Evolutionary conservation across 176 grass and related monocot species (phyloP).

Genomic region (Elymus sibiricus): DNA sequence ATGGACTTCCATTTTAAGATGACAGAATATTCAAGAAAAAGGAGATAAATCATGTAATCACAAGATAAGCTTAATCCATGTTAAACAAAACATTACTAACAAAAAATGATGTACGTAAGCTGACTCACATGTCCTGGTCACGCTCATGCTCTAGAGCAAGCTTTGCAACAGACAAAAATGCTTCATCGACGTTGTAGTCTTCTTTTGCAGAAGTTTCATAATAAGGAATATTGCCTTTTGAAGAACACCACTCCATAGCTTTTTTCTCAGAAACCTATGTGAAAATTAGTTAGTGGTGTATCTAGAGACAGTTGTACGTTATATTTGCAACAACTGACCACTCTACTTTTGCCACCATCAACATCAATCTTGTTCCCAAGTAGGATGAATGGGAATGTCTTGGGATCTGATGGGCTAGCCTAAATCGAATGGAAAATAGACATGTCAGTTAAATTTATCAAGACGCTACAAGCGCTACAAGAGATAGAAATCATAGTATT

Average conservation of each 20-base stretch:
- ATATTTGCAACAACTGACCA: slow-evolving; percentile 53
- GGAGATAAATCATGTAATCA: neutral
- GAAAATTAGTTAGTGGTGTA: neutral
- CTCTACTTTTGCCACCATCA: slow-evolving; percentile 98
- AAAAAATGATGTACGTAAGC: neutral
- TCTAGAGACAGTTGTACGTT: slow-evolving; percentile 6
- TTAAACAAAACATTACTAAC: neutral
- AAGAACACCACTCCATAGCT: slow-evolving; percentile 90
- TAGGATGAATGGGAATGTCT: slow-evolving; percentile 95
- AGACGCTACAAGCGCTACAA: slow-evolving; percentile 12
- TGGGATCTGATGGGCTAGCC: slow-evolving; percentile 89
- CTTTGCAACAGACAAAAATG: slow-evolving; percentile 81
- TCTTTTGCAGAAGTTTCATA: slow-evolving; percentile 98
- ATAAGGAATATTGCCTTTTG: slow-evolving; percentile 92
- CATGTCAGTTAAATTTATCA: slow-evolving; percentile 27
- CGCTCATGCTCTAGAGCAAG: slow-evolving; percentile 89
- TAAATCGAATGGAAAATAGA: slow-evolving; percentile 31
- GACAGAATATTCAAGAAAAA: neutral
- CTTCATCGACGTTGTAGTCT: slow-evolving; percentile 83
- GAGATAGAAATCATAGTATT: slow-evolving; percentile 13
- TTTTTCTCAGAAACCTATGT: slow-evolving; percentile 92
- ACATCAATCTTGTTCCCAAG: slow-evolving; percentile 98
- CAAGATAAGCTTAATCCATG: slow-evolving; percentile 13
- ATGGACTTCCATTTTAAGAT: neutral
- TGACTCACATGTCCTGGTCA: slow-evolving; percentile 93